These are phyloP conservation scores for Eleusine indica DNA, from an alignment of 176 grass and related monocot genomes.

Conservation along the genomic window DNA sequence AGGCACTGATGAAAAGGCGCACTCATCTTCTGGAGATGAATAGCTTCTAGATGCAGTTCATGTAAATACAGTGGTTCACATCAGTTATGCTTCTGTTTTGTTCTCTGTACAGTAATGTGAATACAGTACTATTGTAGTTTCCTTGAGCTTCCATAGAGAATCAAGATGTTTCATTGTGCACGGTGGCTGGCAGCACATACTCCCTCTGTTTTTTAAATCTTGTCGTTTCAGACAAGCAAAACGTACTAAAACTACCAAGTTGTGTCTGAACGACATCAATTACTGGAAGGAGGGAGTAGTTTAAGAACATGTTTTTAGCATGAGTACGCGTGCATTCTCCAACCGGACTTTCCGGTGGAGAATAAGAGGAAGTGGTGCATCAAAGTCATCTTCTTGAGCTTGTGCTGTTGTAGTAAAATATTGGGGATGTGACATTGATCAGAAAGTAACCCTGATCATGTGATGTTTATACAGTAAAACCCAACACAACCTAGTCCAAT, in stretches of 20 bases:
- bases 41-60: constrained; percentile 58
- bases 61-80: background rate
- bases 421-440: too few species aligned
- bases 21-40: constrained; percentile 96
- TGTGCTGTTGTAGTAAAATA: too few species aligned
- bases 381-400: too few species aligned
- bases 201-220: too few species aligned
- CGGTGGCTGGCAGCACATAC: background rate
- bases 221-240: too few species aligned
- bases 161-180: background rate
- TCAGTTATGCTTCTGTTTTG: background rate
- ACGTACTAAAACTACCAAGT: too few species aligned
- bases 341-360: too few species aligned
- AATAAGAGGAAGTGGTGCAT: too few species aligned
- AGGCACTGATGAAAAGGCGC: constrained; percentile 72
- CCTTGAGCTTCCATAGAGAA: background rate
- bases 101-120: background rate
- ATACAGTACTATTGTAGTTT: background rate
- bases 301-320: background rate
- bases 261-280: too few species aligned
- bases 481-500: too few species aligned
- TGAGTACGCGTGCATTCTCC: background rate
- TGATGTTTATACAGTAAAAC: too few species aligned
- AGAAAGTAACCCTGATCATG: too few species aligned
- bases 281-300: background rate